Percentiles rank a stretch among this genome's conserved stretches.
These are phyloP conservation scores for Smallanthus sonchifolius DNA, from an alignment of 129 eudicot genomes.

Conservation along the genomic window DNA sequence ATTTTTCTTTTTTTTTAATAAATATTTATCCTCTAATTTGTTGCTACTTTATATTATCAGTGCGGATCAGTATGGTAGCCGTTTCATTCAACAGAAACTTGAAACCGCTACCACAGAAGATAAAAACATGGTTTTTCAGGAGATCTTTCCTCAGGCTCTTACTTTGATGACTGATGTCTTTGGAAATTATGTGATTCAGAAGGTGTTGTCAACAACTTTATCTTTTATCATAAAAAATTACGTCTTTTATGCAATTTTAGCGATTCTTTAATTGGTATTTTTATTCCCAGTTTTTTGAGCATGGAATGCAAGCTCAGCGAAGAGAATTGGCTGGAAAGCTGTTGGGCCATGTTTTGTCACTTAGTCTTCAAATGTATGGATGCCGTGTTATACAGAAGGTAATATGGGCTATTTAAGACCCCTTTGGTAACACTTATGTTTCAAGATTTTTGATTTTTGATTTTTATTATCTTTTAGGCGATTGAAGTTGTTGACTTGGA, in stretches of 20 bases:
- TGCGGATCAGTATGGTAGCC: slow-evolving; percentile 93
- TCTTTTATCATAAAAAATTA: background rate
- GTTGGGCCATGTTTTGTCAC: slow-evolving; percentile 57
- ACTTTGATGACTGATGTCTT: slow-evolving; percentile 93
- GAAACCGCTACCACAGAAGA: slow-evolving; percentile 86
- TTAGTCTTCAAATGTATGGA: slow-evolving; percentile 79
- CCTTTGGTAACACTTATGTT: background rate
- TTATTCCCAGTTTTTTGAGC: slow-evolving; percentile 59
- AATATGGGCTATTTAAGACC: background rate
- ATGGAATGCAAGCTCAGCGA: slow-evolving; percentile 63
- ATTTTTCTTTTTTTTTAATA: background rate
- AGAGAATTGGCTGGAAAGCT: slow-evolving; percentile 69
- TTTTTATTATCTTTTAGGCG: slow-evolving; percentile 39
- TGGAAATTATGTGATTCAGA: slow-evolving; percentile 87
- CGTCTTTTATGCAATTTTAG: background rate
- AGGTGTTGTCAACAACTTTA: slow-evolving; percentile 43
- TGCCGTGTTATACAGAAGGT: slow-evolving; percentile 80
- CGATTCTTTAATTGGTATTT: background rate
- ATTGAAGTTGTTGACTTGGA: slow-evolving; percentile 95
- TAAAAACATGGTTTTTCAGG: slow-evolving; percentile 78
- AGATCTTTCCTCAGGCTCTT: slow-evolving; percentile 81
- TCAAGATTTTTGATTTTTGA: background rate
- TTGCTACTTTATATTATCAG: slow-evolving; percentile 36
- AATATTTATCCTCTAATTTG: background rate
- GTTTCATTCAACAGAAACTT: slow-evolving; percentile 90